phyloP scores from a whole-genome alignment of 306 rosid genomes.

The Vachellia collinsii region DNA sequence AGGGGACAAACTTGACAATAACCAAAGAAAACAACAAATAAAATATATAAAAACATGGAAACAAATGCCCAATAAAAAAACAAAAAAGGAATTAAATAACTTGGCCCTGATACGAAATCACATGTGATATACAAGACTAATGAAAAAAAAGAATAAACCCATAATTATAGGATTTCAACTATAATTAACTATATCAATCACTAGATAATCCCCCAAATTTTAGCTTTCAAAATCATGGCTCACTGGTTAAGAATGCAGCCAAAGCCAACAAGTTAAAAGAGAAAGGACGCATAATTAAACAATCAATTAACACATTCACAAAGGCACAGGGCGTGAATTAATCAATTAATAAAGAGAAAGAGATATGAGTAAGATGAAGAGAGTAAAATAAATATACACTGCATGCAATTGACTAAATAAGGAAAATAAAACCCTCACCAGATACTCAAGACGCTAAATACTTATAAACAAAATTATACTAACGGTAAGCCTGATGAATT shows the following conservation, averaged over 20 bases:
- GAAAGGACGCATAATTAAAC: background rate
- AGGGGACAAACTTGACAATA: background rate
- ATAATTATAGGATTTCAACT: background rate
- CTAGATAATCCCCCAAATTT: background rate
- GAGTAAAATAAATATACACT: background rate
- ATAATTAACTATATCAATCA: background rate
- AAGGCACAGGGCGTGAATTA: background rate
- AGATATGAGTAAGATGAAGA: background rate
- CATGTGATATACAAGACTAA: background rate
- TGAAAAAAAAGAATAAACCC: background rate
- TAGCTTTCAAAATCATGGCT: background rate
- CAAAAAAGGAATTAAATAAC: background rate
- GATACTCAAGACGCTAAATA: background rate
- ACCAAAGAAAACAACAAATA: background rate
- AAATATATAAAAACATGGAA: background rate
- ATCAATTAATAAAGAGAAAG: background rate
- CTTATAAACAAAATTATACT: constrained; percentile 7
- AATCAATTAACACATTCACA: background rate
- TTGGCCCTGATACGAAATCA: background rate
- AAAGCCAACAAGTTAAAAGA: background rate
- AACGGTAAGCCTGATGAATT: background rate
- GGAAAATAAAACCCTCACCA: constrained; percentile 1
- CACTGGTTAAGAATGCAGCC: constrained; percentile 1
- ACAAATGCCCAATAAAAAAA: background rate
- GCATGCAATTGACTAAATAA: background rate